Evolutionary conservation across 129 eudicot species (phyloP), one percentile per base, ranked within the genome.

Genomic region (Heracleum sosnowskyi): DNA sequence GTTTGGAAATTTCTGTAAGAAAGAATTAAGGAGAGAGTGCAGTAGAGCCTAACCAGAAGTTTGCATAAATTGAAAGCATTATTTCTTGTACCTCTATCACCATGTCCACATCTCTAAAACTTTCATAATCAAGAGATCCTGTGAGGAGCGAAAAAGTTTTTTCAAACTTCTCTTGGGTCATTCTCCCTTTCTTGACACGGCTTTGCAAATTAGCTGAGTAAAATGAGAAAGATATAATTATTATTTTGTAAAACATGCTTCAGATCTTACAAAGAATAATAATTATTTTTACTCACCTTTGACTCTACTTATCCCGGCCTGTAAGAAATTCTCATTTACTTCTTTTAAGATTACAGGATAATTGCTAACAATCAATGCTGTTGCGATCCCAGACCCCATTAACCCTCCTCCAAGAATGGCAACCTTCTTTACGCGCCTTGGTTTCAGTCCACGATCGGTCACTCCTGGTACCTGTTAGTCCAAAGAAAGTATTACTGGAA

Each of bases 341-440:
- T 95, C 99, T 87, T 95, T 95, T 62, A 95, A 83, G 69, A 92
- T 66, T 75, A 95, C 99, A 49, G 85, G 86, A 83, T 90, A 95
- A 29, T 87, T 88, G 78, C 91, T 86, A 55, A 90, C 87, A 81
- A 95, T 82, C 74, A 95, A 79, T 66, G 97, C 95, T 22, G 97
- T 95, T 74, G 99, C 97, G 81, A 95, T 95, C 72, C 99, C 96
- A 40, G 99, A 96, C 28, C 99, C 99, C 97, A 90, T 96, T 26
- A 90, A 84, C 36, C 99, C 99, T 37, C 99, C 99, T 64, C 99
- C 99, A 76, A 96, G 91, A 81, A 96, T 84, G 47, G 96, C 99
- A 79, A 96, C 96, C 90, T 87, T 92, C 33, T 83, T 87, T 42
- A 96, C 85, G 28, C 69, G 81, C 78, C 97, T 90, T 79, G 97